Base-by-base conservation (phyloP, 2,329 filamentous ascomycete genomes). In the Scytalidium sp. region DNA sequence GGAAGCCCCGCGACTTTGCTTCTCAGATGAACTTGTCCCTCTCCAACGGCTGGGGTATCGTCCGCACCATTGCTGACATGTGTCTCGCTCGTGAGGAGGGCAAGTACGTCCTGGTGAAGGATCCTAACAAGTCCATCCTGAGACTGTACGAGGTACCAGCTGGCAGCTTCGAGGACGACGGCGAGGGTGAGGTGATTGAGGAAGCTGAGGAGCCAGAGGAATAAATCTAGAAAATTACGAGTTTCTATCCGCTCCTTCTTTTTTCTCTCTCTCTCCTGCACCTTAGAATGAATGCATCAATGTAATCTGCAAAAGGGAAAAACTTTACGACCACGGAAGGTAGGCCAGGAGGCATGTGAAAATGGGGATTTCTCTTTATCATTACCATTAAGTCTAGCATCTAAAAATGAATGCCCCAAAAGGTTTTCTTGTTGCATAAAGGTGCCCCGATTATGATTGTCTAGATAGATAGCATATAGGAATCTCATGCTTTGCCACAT, bases 31-130 rank as follows among this genome's bases (percentile, higher is more conserved):
- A 97, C 75, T 74, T 99, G 64, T 95, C 92, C 64, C 81, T 97
- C 50, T 88, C 88, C 74, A 99, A 99, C 74, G 94, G 94, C 56
- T 99, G 94, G 94, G 94, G 94, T 70, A 97, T 99, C 59, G 94
- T 99, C 52, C 90, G 94, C 59, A 99, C 94, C 45, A 97, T 99
- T 65, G 90, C 90, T 62, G 94, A 99, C 72, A 95, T 97, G 87
- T 88, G 86, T 64, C 80, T 91, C 61, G 83, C 85, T 70, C 83
- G 85, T 70, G 79, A 84, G 43, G 87, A 91, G 60, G 87, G 86
- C 70, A 92, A 92, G 75, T 94, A 88, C 62, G 85, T 94, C 43
- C 78, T 88, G 19, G 83, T 87, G 65, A 87, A 87, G 85, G 94
- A 99, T 71, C 94, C 94, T 52, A 99, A 99, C 80, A 97, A 97